Percentiles rank a stretch among this genome's conserved stretches.
Evolutionary conservation across 225 moss, liverwort and hornwort genomes (phyloP).

Genomic region (Climacium dendroides): DNA sequence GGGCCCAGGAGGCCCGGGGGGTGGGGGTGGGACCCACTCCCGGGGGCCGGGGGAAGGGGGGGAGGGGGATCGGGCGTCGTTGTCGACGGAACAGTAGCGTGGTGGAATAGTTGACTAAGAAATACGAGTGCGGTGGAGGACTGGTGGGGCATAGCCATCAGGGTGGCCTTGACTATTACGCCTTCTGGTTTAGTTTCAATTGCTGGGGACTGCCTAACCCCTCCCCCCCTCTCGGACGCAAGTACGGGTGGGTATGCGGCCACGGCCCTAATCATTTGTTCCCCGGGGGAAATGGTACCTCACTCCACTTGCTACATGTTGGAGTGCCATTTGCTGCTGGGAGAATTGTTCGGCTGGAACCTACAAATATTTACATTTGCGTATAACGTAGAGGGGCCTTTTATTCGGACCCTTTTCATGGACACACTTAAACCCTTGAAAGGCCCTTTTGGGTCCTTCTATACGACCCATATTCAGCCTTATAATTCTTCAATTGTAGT

Average conservation of each 20-base stretch:
- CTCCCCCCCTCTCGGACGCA: too few species aligned
- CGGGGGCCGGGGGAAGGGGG: too few species aligned
- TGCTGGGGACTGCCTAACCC: background rate
- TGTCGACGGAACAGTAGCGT: slow-evolving; percentile 9
- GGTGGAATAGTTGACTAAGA: slow-evolving; percentile 31
- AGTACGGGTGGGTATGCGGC: background rate
- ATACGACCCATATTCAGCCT: too few species aligned
- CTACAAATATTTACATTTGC: background rate
- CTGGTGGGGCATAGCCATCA: slow-evolving; percentile 13
- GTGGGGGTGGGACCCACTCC: too few species aligned
- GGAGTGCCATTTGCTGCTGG: background rate
- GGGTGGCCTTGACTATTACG: slow-evolving; percentile 15
- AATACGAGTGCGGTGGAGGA: background rate
- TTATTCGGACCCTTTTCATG: background rate
- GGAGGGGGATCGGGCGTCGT: background rate
- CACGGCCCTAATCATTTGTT: background rate
- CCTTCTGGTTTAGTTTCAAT: background rate
- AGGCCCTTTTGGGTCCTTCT: too few species aligned
- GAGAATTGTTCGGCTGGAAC: accelerated
- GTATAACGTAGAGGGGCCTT: background rate
- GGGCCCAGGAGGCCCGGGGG: too few species aligned
- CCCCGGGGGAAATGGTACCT: background rate
- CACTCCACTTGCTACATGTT: background rate
- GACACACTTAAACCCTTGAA: background rate
- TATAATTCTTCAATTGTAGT: too few species aligned